Conservation (phyloP, 805 yeast species). For the Yarrowia osloensis region DNA sequence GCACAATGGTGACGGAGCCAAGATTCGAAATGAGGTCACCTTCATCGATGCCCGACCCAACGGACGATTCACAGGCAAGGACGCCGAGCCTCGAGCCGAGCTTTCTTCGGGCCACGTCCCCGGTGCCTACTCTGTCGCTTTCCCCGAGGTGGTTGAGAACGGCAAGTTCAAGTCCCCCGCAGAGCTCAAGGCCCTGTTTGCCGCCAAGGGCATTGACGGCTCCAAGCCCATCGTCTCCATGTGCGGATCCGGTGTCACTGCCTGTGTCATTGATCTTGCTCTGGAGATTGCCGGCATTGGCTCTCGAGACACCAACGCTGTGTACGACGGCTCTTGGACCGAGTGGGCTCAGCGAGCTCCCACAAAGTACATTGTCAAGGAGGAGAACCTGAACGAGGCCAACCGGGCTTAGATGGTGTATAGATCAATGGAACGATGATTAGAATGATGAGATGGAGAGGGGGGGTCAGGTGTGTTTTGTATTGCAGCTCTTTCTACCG, state of each 20-base stretch:
- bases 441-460: not conserved
- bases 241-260: constrained; percentile 98
- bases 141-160: constrained; percentile 53
- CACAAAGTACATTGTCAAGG: constrained; percentile 53
- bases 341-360: constrained; percentile 85
- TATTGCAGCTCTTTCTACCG: no score
- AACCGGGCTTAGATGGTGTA: not conserved
- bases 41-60: constrained; percentile 80
- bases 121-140: constrained; percentile 76
- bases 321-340: constrained; percentile 69
- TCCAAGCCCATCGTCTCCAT: constrained; percentile 73
- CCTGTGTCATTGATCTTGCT: constrained; percentile 81
- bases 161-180: constrained; percentile 51
- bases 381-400: constrained; percentile 28
- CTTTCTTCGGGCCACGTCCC: constrained; percentile 89
- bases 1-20: constrained; percentile 38
- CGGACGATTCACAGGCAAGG: constrained; percentile 74
- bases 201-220: constrained; percentile 46
- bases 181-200: constrained; percentile 53
- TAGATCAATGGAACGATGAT: not conserved
- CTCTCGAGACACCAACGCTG: constrained; percentile 34
- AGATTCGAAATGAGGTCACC: constrained; percentile 45
- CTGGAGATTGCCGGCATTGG: constrained; percentile 44
- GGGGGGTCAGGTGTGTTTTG: no score
- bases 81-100: constrained; percentile 88